Conservation (phyloP, 805 yeast genomes). For the Kuraishia floccosa region DNA sequence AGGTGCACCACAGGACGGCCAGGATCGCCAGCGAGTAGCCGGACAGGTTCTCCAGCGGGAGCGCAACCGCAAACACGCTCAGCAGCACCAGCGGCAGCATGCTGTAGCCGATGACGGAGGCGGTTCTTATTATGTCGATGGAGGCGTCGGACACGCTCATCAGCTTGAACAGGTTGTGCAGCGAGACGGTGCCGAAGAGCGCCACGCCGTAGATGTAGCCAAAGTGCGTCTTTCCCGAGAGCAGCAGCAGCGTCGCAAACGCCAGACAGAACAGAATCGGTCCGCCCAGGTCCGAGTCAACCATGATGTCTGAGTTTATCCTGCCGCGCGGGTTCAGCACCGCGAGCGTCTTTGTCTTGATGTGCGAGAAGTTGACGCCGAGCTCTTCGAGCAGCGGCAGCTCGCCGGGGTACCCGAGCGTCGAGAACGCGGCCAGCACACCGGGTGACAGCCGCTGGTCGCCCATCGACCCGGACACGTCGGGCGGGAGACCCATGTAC, state of each 20-base stretch:
- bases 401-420: constrained; percentile 91
- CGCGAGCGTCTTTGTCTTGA: constrained; percentile 71
- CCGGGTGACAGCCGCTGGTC: constrained; percentile 53
- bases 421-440: constrained; percentile 81
- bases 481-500: constrained; percentile 10
- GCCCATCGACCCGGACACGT: constrained; percentile 29
- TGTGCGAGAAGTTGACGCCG: constrained; percentile 87
- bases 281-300: constrained; percentile 91
- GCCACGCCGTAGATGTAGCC: constrained; percentile 97
- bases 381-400: constrained; percentile 86
- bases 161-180: constrained; percentile 74
- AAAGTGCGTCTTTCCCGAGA: constrained; percentile 91
- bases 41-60: constrained; percentile 55
- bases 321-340: constrained; percentile 67
- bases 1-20: constrained; percentile 83
- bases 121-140: constrained; percentile 59
- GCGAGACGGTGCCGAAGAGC: constrained; percentile 74
- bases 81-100: constrained; percentile 77
- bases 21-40: constrained; percentile 64
- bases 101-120: constrained; percentile 91
- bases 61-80: constrained; percentile 58
- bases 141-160: constrained; percentile 55
- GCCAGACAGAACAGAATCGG: constrained; percentile 81
- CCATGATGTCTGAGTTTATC: constrained; percentile 64
- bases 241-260: constrained; percentile 71